Evolutionary conservation across 345 rosid species (phyloP).

Genomic region (Punica granatum): DNA sequence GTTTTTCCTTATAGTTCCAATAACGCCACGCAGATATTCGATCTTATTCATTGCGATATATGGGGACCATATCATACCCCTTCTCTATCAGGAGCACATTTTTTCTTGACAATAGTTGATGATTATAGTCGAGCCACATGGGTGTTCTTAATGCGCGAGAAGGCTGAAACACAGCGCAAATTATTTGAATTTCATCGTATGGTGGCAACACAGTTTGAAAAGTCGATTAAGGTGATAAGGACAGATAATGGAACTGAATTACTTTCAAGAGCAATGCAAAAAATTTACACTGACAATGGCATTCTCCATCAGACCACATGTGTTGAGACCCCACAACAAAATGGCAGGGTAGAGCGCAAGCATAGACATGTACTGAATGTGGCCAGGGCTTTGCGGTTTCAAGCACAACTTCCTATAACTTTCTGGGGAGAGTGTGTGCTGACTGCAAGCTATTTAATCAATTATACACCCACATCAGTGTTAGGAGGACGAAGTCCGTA

Average conservation of each 20-base stretch:
- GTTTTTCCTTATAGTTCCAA: no score
- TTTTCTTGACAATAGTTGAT: neutral
- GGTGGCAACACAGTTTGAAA: neutral
- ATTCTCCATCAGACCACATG: neutral
- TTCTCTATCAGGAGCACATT: neutral
- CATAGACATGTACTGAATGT: neutral
- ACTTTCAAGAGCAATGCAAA: no score
- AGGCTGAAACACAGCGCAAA: neutral
- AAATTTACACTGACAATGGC: fast-evolving
- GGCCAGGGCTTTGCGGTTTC: neutral
- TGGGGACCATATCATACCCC: neutral
- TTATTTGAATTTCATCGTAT: neutral
- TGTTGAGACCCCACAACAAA: neutral
- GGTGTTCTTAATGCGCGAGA: neutral
- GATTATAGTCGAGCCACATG: neutral
- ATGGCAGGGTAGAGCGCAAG: slow-evolving; percentile 2
- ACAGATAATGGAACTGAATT: neutral
- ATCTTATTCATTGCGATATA: neutral
- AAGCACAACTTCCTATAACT: neutral
- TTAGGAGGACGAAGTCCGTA: neutral
- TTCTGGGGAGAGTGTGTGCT: fast-evolving
- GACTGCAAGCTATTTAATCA: neutral
- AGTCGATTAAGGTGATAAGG: neutral
- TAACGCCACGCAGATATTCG: neutral
- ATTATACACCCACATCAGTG: fast-evolving